These are phyloP conservation scores for Thuidium tamariscinum DNA, from an alignment of 225 moss, liverwort and hornwort species.

Conservation along the genomic window DNA sequence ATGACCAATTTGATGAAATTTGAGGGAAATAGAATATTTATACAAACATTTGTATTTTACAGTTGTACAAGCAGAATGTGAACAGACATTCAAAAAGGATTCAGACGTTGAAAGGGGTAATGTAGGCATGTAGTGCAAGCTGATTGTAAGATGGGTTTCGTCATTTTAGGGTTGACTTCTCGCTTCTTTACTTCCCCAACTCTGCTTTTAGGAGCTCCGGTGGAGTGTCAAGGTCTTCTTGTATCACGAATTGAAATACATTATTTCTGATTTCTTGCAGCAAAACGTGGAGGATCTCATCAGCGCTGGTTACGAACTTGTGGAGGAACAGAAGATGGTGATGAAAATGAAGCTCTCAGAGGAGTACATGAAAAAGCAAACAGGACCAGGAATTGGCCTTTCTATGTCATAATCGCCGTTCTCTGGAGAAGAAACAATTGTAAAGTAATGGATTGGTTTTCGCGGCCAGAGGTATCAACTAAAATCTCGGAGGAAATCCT, in stretches of 20 bases:
- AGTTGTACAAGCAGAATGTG: too few species aligned
- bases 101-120: neutral
- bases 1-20: neutral
- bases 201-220: neutral
- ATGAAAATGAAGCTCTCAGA: constrained; percentile 85
- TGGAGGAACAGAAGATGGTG: constrained; percentile 67
- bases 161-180: neutral
- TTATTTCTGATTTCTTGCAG: constrained; percentile 11
- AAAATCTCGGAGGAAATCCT: neutral
- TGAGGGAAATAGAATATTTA: neutral
- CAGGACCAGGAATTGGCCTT: constrained; percentile 50
- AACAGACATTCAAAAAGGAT: neutral
- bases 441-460: neutral
- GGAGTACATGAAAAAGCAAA: constrained; percentile 84
- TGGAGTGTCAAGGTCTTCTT: neutral
- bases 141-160: neutral
- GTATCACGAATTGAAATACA: neutral
- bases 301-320: constrained; percentile 63
- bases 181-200: neutral
- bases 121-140: neutral
- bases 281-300: constrained; percentile 66
- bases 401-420: constrained; percentile 8
- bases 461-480: neutral
- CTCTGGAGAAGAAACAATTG: neutral
- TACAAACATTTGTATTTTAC: neutral